Percentiles rank a stretch among this genome's conserved stretches.
Conservation (phyloP, 2,329 filamentous ascomycete genomes). For the Colletotrichum gigasporum region DNA sequence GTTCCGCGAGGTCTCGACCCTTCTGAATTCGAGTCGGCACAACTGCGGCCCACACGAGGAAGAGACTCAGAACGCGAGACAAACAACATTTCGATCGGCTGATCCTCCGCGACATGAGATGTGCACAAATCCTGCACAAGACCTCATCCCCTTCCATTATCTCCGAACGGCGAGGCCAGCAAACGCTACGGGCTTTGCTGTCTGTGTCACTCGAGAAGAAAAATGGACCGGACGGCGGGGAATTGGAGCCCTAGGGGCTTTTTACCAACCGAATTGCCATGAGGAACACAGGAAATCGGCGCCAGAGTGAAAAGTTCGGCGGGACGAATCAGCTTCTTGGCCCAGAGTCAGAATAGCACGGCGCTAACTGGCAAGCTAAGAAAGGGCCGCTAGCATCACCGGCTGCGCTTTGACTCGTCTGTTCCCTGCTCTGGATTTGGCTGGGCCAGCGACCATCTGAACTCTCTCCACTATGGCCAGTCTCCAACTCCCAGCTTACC, state of each 20-base stretch:
- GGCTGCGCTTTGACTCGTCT: constrained; percentile 17
- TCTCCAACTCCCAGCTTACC: not conserved
- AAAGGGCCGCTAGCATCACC: not conserved
- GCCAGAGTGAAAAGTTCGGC: not conserved
- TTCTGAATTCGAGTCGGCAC: not conserved
- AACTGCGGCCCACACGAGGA: no score
- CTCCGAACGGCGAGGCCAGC: not conserved
- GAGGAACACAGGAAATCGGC: not conserved
- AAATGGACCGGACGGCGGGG: no score
- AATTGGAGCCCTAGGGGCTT: not conserved
- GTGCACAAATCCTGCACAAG: constrained; percentile 4
- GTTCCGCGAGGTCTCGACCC: not conserved
- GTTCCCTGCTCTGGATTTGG: not conserved
- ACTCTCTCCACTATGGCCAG: not conserved
- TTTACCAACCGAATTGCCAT: not conserved
- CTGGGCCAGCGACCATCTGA: constrained; percentile 4
- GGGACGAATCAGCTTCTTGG: not conserved
- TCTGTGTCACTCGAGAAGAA: constrained; percentile 7
- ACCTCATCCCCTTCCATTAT: no score
- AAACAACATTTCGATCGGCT: constrained; percentile 20
- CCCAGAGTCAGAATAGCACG: not conserved
- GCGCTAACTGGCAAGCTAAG: constrained; percentile 3
- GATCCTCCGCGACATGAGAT: not conserved
- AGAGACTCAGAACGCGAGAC: constrained; percentile 1
- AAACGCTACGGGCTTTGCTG: not conserved